Evolutionary conservation across 108 stramenopile species (phyloP), one percentile per base, ranked within the genome.

Genomic region (Skeletonema grethae): DNA sequence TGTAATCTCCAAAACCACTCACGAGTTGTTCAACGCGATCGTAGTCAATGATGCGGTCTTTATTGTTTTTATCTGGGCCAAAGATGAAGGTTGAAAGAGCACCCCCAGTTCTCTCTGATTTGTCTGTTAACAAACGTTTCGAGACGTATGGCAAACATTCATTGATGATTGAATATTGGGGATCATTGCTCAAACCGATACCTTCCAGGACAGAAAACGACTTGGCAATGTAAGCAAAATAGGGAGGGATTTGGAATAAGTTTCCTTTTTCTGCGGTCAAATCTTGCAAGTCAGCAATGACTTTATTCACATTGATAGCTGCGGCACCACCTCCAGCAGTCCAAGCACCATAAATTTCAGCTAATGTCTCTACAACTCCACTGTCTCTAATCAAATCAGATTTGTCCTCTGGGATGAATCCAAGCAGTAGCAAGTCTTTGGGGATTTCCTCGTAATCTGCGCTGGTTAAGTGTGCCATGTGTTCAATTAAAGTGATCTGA

Each of bases 381-480:
- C 86, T 90, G 58, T 95, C 91, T 63, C 87, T 75, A 50, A 96
- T 94, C n/a, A 88, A 72, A 63, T 90, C 80, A 8, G 81, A 81
- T 67, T 92, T 91, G 55, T 69, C 59, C 46, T 90, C 68, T 0
- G 96, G 95, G 57, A 97, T 93, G 67, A 97, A 97, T 0, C 94
- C 97, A 31, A 97, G 82, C 29, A 88, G 61, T 55, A 96, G 82
- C 48, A 97, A 86, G 82, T 97, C 97, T 22, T 85, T 73, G 7
- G 96, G 96, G 35, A 96, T 81, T 43, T 94, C 94, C 57, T 74
- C 97, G 69, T 95, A 98, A 77, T 98, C 97, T 25, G 90, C 80
- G 56, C 88, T 87, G 1, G 91, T 95, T 60, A 98, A 80, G 78
- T 98, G 97, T 4, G 97, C 93, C 89, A 98, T 94, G 80, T 97